Conservation (phyloP, 495 filamentous ascomycete genomes). For the Penicillium goetzii region DNA sequence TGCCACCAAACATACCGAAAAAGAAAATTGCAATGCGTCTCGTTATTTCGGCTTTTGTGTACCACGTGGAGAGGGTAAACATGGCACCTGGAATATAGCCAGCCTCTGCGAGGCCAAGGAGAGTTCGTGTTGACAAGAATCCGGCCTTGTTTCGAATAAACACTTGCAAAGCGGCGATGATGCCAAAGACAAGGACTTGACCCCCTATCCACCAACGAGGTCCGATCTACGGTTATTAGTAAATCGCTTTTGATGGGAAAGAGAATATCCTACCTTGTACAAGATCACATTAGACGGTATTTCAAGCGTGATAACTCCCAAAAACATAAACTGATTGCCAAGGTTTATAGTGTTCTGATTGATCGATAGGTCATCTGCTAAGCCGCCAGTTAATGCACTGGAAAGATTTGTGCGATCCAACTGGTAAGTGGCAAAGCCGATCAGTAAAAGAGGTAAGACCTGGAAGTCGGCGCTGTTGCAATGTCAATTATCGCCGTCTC, state of each 20-base stretch:
- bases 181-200: conserved; percentile 57
- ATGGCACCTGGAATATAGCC: conserved; percentile 61
- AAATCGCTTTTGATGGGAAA: background rate
- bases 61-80: conserved; percentile 61
- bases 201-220: conserved; percentile 53
- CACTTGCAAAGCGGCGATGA: conserved; percentile 55
- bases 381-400: conserved; percentile 48
- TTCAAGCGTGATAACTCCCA: conserved; percentile 57
- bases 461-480: conserved; percentile 41
- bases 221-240: conserved; percentile 43
- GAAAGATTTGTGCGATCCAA: conserved; percentile 54
- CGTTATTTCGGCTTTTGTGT: conserved; percentile 53
- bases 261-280: conserved; percentile 21
- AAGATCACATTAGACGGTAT: conserved; percentile 56
- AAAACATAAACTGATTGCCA: conserved; percentile 56
- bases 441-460: conserved; percentile 49
- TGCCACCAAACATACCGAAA: conserved; percentile 54
- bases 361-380: conserved; percentile 49
- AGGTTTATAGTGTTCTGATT: conserved; percentile 58
- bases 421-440: conserved; percentile 55
- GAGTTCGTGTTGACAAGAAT: conserved; percentile 48
- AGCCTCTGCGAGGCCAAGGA: conserved; percentile 56
- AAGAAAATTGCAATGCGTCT: conserved; percentile 56
- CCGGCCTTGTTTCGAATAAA: conserved; percentile 50
- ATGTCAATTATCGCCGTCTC: background rate